Percentiles rank a stretch among this genome's conserved stretches.
Conservation (phyloP, 2,329 filamentous ascomycete genomes). For the Diaporthe sp. region DNA sequence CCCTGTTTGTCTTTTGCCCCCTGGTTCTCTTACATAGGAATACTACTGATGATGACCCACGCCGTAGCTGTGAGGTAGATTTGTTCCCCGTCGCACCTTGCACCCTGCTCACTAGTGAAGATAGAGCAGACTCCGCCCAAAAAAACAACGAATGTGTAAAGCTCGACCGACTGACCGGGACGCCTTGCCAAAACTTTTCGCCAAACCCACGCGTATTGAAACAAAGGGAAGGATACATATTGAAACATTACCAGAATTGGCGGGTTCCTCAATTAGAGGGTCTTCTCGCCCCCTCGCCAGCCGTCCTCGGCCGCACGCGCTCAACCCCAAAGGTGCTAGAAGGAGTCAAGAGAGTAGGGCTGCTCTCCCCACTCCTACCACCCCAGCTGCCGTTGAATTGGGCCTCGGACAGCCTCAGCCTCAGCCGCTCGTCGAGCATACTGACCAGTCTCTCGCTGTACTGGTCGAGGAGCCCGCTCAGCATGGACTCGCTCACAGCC, state of each 20-base stretch:
- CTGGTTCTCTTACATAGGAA: conserved; percentile 11
- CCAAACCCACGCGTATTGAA: not conserved
- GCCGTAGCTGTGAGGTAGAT: not conserved
- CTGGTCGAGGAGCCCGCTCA: conserved; percentile 78
- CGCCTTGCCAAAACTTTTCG: conserved; percentile 19
- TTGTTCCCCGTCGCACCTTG: not conserved
- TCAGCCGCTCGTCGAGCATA: conserved; percentile 80
- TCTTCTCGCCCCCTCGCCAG: not conserved
- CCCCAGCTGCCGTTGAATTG: not conserved
- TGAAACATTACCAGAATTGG: conserved; percentile 26
- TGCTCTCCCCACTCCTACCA: conserved; percentile 6
- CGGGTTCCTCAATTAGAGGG: conserved; percentile 16
- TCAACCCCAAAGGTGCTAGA: conserved; percentile 18
- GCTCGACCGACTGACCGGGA: not conserved
- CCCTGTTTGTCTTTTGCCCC: not conserved
- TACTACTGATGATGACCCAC: not conserved
- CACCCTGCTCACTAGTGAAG: not conserved
- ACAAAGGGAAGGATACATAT: conserved; percentile 25
- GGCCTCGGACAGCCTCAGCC: conserved; percentile 52
- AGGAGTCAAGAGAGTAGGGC: conserved; percentile 16
- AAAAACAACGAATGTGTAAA: not conserved
- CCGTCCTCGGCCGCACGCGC: conserved; percentile 25
- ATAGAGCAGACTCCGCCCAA: not conserved
- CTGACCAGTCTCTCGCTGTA: conserved; percentile 80
- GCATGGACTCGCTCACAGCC: conserved; percentile 68